Evolutionary conservation across 768 basidiomycete genomes (phyloP), one percentile per base, ranked within the genome.

Genomic region (Hericium rajendrae): DNA sequence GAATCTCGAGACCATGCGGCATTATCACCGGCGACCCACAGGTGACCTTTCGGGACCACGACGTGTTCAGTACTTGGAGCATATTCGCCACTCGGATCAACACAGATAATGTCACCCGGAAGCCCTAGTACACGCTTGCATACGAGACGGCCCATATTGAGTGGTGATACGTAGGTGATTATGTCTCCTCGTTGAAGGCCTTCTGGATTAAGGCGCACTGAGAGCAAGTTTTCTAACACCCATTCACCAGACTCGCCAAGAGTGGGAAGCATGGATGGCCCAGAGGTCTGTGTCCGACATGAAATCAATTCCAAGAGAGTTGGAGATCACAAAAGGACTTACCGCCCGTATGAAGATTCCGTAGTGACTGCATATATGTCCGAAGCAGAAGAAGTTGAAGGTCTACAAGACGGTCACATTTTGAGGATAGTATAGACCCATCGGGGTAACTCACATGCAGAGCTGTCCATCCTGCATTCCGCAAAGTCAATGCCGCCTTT

Each of bases 1-100:
- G 95, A 97, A 73, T 99, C 95, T 13, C 84, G 82, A 38, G 93
- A 94, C 62, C 76, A 77, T 24, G 81, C 76, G 46, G 86, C 74
- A 66, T 98, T 99, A 72, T 99, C 95, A 22, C 95, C 97, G 52
- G 75, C 80, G 32, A 95, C 75, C 95, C 95, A 97, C 22, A 95
- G 70, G 68, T 95, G 88, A 3, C 93, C 91, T 64, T 79, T 80
- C 1, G 95, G 95, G 10, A 97, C 72, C 26, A 83, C 66, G 15
- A 94, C 78, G 64, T 92, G 89, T 59, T 87, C 87, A 15, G 76
- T 77, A 11, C 84, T 82, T 10, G 84, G 81, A 9, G 81, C 84
- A 51, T 73, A 72, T 53, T 70, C 61, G 4, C 86, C 87, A 3
- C 85, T 86, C 18, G 94, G 94, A 68, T 98, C 93, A 20, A 93